These are phyloP conservation scores for Blastobotrys mokoenaii DNA, from an alignment of 805 yeast genomes.

Conservation along the genomic window DNA sequence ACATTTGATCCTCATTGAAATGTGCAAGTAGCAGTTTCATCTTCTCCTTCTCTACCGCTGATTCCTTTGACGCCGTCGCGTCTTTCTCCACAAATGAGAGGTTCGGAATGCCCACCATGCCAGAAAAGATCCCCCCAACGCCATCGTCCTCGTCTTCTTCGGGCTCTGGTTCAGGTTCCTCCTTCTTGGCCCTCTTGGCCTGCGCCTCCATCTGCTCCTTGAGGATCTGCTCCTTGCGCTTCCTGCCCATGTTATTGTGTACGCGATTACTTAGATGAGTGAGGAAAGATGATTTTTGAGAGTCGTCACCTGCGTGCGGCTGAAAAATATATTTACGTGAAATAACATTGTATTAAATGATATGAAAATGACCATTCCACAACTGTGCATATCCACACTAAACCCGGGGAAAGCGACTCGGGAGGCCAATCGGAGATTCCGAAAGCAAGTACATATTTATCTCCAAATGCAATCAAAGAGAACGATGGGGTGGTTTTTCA, in stretches of 20 bases:
- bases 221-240: not conserved
- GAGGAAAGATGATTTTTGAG: too few species aligned
- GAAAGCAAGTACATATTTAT: too few species aligned
- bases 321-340: too few species aligned
- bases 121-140: constrained; percentile 1
- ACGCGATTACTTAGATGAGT: too few species aligned
- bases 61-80: constrained; percentile 2
- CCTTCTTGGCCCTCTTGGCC: not conserved
- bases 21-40: constrained; percentile 52
- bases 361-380: too few species aligned
- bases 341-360: too few species aligned
- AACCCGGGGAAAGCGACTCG: too few species aligned
- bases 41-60: constrained; percentile 28
- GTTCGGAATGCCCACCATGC: not conserved
- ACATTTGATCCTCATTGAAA: constrained; percentile 75
- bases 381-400: too few species aligned
- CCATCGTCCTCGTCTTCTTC: constrained; percentile 10
- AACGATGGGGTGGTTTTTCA: too few species aligned
- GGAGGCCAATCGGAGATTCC: too few species aligned
- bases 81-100: not conserved
- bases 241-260: not conserved
- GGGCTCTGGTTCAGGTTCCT: constrained; percentile 3
- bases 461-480: too few species aligned
- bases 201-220: constrained; percentile 8
- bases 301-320: too few species aligned